Evolutionary conservation across 2,329 filamentous ascomycete genomes (phyloP), one percentile per base, ranked within the genome.

Genomic region (Akanthomyces lecanii): DNA sequence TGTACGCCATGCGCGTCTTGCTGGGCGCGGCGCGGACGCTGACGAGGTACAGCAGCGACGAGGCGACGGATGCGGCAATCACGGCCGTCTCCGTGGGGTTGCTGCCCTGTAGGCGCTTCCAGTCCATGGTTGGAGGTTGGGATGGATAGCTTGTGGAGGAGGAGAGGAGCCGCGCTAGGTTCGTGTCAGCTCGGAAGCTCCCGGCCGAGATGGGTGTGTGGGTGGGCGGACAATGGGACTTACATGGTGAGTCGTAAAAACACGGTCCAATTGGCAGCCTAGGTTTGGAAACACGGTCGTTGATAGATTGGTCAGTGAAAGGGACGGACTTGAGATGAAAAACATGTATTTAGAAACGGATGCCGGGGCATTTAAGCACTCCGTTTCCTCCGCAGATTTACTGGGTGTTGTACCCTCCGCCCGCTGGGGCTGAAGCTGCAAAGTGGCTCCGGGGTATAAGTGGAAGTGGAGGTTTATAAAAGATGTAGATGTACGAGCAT

Each of bases 1-100:
- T 77, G 50, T 65, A 68, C 10, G 63, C 18, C 68, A 70, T 74
- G 45, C 75, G 74, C 8, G 62, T 44, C 14, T 45, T 51, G 50
- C 67, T 71, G 1, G 74, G 73, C 7, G 52, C 36, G n/a, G 65
- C 48, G 23, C 66, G 67, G 7, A 66, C 60, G 25, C 62, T 64
- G 40, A 67, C 16, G 38, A 62, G 62, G 45, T 71, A 71, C 18
- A 67, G 42, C 4, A 70, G 28, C 3, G 70, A 53, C 18, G 59
- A 53, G 51, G 48, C 30, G 47, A 63, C n/a, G 4, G 65, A 67
- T 38, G 36, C 50, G 33, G 47, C 50, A 3, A 67, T n/a, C 25
- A 64, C 38, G 10, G 65, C 62, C 23, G 56, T 53, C 47, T 63
- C 62, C n/a, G 51, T 51, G 11, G 61, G 14, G 21, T 47, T 18